phyloP scores from a whole-genome alignment of 225 moss, liverwort and hornwort genomes.

The Polytrichum formosum region DNA sequence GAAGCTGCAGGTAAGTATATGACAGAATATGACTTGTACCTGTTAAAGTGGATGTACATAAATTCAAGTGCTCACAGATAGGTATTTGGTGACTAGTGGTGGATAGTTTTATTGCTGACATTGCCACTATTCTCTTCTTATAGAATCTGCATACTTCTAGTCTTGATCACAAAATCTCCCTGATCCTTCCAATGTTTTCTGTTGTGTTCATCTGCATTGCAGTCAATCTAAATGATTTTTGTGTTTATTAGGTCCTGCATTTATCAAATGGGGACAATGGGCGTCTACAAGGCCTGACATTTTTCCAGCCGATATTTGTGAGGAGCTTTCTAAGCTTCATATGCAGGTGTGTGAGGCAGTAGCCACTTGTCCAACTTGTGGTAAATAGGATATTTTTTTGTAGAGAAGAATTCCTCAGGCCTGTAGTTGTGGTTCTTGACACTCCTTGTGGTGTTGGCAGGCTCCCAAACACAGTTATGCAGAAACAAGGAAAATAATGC shows the following conservation, averaged over 20 bases:
- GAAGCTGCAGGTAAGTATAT: slow-evolving; percentile 62
- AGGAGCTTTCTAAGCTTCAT: slow-evolving; percentile 76
- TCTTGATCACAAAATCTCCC: not conserved
- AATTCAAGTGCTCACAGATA: no score
- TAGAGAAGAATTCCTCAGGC: not conserved
- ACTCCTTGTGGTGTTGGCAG: slow-evolving; percentile 28
- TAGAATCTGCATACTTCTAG: no score
- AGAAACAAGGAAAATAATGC: slow-evolving; percentile 69
- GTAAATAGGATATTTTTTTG: no score
- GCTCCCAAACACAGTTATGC: slow-evolving; percentile 84
- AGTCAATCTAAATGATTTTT: not conserved
- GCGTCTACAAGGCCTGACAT: slow-evolving; percentile 93
- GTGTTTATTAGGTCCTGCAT: slow-evolving; percentile 67
- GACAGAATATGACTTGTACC: not conserved
- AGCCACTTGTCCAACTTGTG: no score
- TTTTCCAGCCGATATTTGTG: slow-evolving; percentile 78
- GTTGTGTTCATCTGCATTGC: not conserved
- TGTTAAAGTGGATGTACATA: no score
- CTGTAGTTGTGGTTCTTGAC: not conserved
- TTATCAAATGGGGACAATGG: slow-evolving; percentile 99
- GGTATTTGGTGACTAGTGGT: no score
- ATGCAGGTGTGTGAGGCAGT: slow-evolving; percentile 63
- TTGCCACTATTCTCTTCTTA: no score
- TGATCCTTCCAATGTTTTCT: not conserved
- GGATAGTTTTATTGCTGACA: no score